Evolutionary conservation across 306 rosid genomes (phyloP), one percentile per base, ranked within the genome.

Genomic region (Begonia fuchsioides): DNA sequence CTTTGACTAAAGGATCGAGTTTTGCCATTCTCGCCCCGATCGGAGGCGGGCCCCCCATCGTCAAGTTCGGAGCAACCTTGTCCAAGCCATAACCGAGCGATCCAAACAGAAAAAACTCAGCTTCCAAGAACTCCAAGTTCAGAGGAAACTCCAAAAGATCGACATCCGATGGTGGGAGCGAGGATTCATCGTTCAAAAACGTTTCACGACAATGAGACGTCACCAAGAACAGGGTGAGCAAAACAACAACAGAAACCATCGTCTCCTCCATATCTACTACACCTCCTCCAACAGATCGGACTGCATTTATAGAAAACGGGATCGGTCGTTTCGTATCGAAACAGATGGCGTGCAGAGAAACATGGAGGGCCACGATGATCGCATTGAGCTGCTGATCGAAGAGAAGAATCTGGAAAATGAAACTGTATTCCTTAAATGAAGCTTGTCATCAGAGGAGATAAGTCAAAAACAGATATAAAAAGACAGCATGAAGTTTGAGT

Each of bases 101-200:
- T 13, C 80, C 86, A 60, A 17, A 64, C 32, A 83, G 52, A 51
- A 79, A 76, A 71, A 83, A 76, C 46, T 83, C 94, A 1, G 90
- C 94, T 52, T 83, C 88, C 49, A 76, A 51, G n/a, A 47, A 83
- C 71, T 83, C 88, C 40, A 79, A 71, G 49, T 83, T 79, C 5
- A 83, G 59, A 12, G 94, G 66, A 46, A 79, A 76, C 38, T 79
- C 88, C 8, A 83, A 17, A 15, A 66, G 65, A 59, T 83, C 82
- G 10, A 12, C 54, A 52, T 68, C 77, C 2, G 61, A 38, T 41
- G 13, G 5, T 12, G 74, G 52, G 32, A 58, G 10, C 0, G 45
- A 3, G 13, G n/a, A 9, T 32, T 6, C 2, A 10, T 13, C 1
- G 3, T 32, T 15, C 9, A 10, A 14, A 18, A 15, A 9, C n/a